Evolutionary conservation across 371 early-diverging fungal species (phyloP), one percentile per base, ranked within the genome.

Genomic region (Mucor racemosus): DNA sequence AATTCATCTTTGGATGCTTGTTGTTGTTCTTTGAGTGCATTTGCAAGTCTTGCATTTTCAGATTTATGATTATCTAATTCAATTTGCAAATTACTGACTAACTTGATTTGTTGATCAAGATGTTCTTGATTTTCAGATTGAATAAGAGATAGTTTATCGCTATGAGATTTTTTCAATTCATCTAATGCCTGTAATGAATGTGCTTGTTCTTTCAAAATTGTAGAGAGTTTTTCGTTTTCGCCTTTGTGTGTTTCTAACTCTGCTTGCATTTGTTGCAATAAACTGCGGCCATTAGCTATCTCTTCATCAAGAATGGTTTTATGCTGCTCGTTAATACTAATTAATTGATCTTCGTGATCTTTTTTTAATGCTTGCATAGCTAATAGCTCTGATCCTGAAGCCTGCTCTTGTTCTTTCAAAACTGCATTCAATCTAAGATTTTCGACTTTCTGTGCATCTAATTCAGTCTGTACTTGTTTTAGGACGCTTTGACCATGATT

Each of bases 141-240:
- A 10, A 64, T 7, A 9, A 19, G 40, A 41, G 35, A 31, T 13
- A 50, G 19, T 40, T 59, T n/a, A 13, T 42, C 60, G 19, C 9
- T 31, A 60, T 54, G 60, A 7, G 17, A 33, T 19, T 59, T 40
- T n/a, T 64, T 56, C 19, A 56, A 7, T 8, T 54, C 55, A 42
- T 55, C 42, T 3, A 58, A 38, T 15, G 36, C 21, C 42, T 60
- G 40, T 17, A 66, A 35, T 15, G 54, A 26, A 26, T 60, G 41
- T 10, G 19, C 38, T 54, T 63, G 63, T 40, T 41, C 53, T 19
- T 63, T 36, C 8, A 63, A 38, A 10, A 21, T 19, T 11, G 7
- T 1, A 11, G 38, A 63, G 26, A 54, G 40, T 13, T 54, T 36
- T 9, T 63, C 40, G 39, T 63, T 36, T 40, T 53, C 50, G 5